These are phyloP conservation scores for Russula lepida DNA, from an alignment of 768 basidiomycete species.

Conservation along the genomic window DNA sequence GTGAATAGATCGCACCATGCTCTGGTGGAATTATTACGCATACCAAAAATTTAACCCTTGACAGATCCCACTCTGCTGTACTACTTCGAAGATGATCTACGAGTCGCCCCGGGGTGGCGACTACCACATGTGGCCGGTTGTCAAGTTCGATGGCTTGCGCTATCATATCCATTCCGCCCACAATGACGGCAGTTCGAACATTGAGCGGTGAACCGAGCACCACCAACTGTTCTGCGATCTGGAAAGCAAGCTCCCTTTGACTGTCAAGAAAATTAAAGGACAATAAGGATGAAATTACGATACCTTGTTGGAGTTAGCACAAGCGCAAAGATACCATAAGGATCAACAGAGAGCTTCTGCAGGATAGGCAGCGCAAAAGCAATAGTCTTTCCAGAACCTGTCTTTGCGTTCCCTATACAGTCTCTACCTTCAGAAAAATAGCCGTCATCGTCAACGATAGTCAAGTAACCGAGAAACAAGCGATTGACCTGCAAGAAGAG, in stretches of 20 bases:
- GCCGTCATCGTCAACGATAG: conserved; percentile 19
- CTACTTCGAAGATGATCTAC: conserved; percentile 82
- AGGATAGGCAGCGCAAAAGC: conserved; percentile 95
- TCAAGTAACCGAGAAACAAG: not conserved
- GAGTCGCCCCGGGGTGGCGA: conserved; percentile 93
- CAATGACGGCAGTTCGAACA: conserved; percentile 77
- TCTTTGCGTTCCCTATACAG: conserved; percentile 96
- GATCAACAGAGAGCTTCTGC: conserved; percentile 79
- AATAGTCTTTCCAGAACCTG: conserved; percentile 95
- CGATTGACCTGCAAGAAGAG: conserved; percentile 63
- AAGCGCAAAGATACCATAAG: conserved; percentile 90
- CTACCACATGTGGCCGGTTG: conserved; percentile 82
- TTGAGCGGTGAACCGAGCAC: conserved; percentile 80
- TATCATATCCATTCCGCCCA: conserved; percentile 99
- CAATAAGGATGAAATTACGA: conserved; percentile 1
- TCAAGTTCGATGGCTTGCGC: conserved; percentile 80
- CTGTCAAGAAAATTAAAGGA: not conserved
- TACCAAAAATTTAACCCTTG: conserved; percentile 79
- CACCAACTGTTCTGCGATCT: conserved; percentile 93
- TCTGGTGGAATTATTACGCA: conserved; percentile 23
- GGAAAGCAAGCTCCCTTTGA: conserved; percentile 90
- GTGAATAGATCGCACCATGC: not conserved
- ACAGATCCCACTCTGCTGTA: conserved; percentile 74
- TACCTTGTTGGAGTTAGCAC: conserved; percentile 94
- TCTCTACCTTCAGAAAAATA: conserved; percentile 63